Evolutionary conservation across 2,329 filamentous ascomycete species (phyloP).

Genomic region (Calycina herbarum): DNA sequence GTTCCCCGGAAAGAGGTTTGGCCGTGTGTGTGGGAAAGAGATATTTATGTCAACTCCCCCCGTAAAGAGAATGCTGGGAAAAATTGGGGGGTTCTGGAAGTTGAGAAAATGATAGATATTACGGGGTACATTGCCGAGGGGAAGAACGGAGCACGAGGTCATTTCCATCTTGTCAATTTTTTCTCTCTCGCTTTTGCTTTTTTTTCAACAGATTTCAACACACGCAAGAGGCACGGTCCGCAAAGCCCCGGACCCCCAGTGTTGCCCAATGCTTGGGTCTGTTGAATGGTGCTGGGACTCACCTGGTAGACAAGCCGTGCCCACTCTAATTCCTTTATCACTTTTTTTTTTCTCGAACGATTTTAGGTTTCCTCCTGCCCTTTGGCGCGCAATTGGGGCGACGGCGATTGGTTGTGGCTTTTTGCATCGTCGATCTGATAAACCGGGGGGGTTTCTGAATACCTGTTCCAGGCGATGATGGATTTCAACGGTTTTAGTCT

Average conservation of each 20-base stretch:
- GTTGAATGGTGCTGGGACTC: neutral
- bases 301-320: too few species aligned
- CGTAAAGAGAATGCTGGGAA: neutral
- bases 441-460: too few species aligned
- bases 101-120: neutral
- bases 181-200: neutral
- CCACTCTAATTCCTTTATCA: too few species aligned
- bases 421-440: too few species aligned
- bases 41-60: neutral
- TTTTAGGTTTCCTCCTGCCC: too few species aligned
- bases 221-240: neutral
- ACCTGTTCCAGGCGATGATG: too few species aligned
- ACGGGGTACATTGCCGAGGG: constrained; percentile 1
- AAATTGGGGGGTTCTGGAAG: neutral
- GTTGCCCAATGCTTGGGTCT: neutral
- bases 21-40: neutral
- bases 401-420: too few species aligned
- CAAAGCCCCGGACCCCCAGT: neutral
- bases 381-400: too few species aligned
- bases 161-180: neutral
- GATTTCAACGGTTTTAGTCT: too few species aligned
- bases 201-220: neutral
- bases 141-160: neutral
- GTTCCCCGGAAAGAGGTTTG: neutral
- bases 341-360: too few species aligned